Base-by-base conservation (phyloP, 2,329 filamentous ascomycete species). In the Domatiomyces catenatus region DNA sequence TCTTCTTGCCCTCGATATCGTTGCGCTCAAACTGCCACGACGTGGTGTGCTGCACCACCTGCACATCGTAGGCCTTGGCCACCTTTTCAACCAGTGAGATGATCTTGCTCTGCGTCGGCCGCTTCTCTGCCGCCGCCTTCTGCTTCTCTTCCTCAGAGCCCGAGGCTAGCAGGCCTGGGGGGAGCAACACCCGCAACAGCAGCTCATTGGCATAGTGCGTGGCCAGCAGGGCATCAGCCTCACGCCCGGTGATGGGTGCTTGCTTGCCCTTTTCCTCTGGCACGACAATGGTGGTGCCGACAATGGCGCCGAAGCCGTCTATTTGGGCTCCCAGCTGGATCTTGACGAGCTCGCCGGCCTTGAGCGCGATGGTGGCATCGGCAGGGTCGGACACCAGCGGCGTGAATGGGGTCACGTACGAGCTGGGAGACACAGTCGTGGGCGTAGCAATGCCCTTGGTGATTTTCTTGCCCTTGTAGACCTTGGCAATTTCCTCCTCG, bases 291-390 rank as follows among this genome's bases (percentile, higher is more conserved):
- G 87, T 94, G 70, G 95, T 85, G 72, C 92, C 95, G 61, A 95
- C 86, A 66, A 98, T 95, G 60, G 90, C 85, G 61, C 87, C 88
- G 64, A 96, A 94, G 50, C 92, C 92, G 71, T 96, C 87, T 57
- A 98, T 95, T 73, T 98, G 92, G 48, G 92, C 92, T 64, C 92
- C 92, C n/a, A 98, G 80, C 73, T 98, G 92, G 67, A 98, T 92
- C 80, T 98, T 98, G 71, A 94, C 78, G 55, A 86, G 72, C 73
- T 98, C 92, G 55, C 82, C 84, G 48, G 83, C 77, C 73, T 94
- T 86, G 61, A 98, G 76, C 63, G 82, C 80, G 47, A 77, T 75
- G 52, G 76, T 78, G 55, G 90, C 86, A 74, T 98, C 92, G 66
- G 83, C 80, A 67, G 83, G 75, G 64, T 98, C 92, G 57, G 88